Conservation (phyloP, 306 rosid genomes). For the Fragaria ananassa region DNA sequence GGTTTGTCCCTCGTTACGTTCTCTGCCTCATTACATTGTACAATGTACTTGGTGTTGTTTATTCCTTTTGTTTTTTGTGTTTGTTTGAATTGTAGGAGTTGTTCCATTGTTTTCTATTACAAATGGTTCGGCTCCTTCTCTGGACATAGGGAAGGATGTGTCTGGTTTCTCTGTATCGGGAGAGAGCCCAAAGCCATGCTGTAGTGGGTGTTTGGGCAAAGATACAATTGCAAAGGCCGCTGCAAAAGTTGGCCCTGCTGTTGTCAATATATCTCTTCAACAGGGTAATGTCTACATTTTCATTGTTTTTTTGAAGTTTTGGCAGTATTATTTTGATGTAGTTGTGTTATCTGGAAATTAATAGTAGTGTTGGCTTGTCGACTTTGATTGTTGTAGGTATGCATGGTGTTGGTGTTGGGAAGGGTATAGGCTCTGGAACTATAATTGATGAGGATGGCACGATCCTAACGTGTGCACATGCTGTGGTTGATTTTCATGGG, state of each 20-base stretch:
- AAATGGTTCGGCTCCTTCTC: constrained; percentile 35
- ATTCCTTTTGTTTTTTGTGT: background rate
- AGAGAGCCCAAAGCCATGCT: constrained; percentile 40
- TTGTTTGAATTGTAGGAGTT: constrained; percentile 39
- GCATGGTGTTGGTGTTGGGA: constrained; percentile 44
- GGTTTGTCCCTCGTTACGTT: constrained; percentile 34
- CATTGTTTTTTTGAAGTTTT: background rate
- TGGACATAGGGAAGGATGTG: constrained; percentile 37
- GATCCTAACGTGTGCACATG: constrained; percentile 87
- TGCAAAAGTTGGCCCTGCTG: constrained; percentile 78
- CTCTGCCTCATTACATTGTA: background rate
- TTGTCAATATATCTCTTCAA: constrained; percentile 68
- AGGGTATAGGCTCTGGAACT: constrained; percentile 76
- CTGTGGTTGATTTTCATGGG: constrained; percentile 63
- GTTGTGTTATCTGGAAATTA: background rate
- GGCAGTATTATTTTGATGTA: background rate
- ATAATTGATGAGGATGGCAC: constrained; percentile 80
- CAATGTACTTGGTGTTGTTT: background rate
- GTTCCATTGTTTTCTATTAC: constrained; percentile 42
- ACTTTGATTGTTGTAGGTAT: constrained; percentile 37
- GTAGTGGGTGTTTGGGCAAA: constrained; percentile 50
- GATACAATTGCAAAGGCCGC: constrained; percentile 87
- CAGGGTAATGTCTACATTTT: constrained; percentile 37
- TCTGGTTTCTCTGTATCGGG: constrained; percentile 25
- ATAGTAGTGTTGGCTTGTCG: background rate